These are phyloP conservation scores for Amaranthus tricolor DNA, from an alignment of 179 eudicot species.

Conservation along the genomic window DNA sequence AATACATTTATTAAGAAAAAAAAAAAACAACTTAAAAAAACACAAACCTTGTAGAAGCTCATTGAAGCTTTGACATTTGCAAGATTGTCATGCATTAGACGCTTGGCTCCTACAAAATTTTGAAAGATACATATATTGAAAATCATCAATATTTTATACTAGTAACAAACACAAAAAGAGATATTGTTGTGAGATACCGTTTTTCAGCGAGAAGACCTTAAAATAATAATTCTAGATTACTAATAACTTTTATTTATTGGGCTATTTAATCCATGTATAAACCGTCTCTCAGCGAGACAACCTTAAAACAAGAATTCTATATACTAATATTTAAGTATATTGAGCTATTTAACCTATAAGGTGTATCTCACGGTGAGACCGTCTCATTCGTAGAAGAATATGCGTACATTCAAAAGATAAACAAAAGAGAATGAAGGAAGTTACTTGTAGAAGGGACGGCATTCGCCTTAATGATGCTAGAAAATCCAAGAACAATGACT, in stretches of 20 bases:
- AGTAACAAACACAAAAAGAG: slow-evolving; percentile 2
- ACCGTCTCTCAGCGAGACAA: too few species aligned
- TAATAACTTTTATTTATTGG: too few species aligned
- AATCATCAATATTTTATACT: not conserved
- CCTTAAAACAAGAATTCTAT: too few species aligned
- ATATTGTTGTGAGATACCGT: too few species aligned
- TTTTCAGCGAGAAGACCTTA: not conserved
- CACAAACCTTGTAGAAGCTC: slow-evolving; percentile 26
- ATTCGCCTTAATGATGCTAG: slow-evolving; percentile 31
- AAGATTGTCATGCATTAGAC: slow-evolving; percentile 29
- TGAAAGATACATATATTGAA: not conserved
- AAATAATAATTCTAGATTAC: too few species aligned
- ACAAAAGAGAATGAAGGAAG: not conserved
- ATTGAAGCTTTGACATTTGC: slow-evolving; percentile 26
- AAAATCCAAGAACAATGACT: slow-evolving; percentile 27
- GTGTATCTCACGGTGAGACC: too few species aligned
- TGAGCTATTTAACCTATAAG: too few species aligned
- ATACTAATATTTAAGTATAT: too few species aligned
- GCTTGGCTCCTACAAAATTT: slow-evolving; percentile 38
- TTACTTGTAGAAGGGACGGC: slow-evolving; percentile 63
- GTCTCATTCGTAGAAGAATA: too few species aligned
- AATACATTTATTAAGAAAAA: not conserved
- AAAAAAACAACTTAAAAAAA: not conserved
- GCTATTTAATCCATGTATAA: too few species aligned
- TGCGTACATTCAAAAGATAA: too few species aligned